phyloP scores from a whole-genome alignment of 1,284 basidiomycete species.

The Retiboletus flavoniger region DNA sequence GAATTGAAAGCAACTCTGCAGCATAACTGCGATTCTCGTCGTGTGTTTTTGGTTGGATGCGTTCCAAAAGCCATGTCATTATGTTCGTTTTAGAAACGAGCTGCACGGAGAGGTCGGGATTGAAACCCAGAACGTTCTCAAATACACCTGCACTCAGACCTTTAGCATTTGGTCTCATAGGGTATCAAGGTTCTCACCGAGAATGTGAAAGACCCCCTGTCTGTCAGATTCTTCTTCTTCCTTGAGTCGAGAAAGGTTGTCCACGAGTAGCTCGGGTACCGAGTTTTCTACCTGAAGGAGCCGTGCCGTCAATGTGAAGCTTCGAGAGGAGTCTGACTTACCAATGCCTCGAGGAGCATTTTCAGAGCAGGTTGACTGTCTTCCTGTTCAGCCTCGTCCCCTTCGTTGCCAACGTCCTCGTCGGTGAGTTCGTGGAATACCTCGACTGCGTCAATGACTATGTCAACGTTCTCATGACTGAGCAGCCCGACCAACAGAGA shows the following conservation, averaged over 20 bases:
- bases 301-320: constrained; percentile 1
- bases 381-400: constrained; percentile 65
- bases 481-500: constrained; percentile 78
- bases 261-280: constrained; percentile 84
- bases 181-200: constrained; percentile 49
- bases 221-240: constrained; percentile 84
- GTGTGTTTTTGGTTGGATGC: constrained; percentile 71
- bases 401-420: constrained; percentile 87
- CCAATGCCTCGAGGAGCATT: constrained; percentile 70
- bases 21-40: constrained; percentile 88
- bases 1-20: constrained; percentile 85
- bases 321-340: constrained; percentile 39
- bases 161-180: constrained; percentile 2
- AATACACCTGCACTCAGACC: constrained; percentile 70
- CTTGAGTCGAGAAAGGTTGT: constrained; percentile 83
- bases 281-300: constrained; percentile 69
- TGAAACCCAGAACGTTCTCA: constrained; percentile 89
- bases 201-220: constrained; percentile 89
- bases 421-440: constrained; percentile 94
- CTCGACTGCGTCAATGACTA: constrained; percentile 89
- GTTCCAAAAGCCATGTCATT: constrained; percentile 76
- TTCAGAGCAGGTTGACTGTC: constrained; percentile 71
- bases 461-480: constrained; percentile 91
- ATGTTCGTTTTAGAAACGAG: constrained; percentile 76
- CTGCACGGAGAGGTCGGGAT: constrained; percentile 68